Evolutionary conservation across 805 yeast species (phyloP).

Genomic region (Sungouiozyma ichnusensis): DNA sequence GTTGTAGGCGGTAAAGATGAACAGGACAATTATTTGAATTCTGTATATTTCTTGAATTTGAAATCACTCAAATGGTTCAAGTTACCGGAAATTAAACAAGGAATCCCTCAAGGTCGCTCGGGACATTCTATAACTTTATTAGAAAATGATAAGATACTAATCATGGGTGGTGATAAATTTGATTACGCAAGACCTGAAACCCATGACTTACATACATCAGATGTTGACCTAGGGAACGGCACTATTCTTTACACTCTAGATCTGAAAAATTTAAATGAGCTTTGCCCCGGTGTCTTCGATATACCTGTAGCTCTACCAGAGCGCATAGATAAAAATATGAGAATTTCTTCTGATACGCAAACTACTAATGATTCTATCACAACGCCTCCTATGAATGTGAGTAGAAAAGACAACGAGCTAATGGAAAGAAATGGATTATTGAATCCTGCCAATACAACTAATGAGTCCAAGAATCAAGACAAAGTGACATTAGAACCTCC

Average conservation of each 20-base stretch:
- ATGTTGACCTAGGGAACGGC: conserved; percentile 43
- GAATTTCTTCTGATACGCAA: background rate
- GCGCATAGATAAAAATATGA: background rate
- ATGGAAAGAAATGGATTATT: background rate
- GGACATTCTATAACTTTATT: conserved; percentile 81
- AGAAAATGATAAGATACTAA: conserved; percentile 54
- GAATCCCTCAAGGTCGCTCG: conserved; percentile 70
- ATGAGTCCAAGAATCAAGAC: background rate
- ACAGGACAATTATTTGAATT: conserved; percentile 56
- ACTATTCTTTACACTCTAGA: conserved; percentile 59
- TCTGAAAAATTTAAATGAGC: conserved; percentile 27
- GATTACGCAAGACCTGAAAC: conserved; percentile 47
- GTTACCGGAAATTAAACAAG: conserved; percentile 34
- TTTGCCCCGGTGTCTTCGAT: conserved; percentile 31
- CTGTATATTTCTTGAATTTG: conserved; percentile 67
- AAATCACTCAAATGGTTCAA: conserved; percentile 63
- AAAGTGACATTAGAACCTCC: background rate
- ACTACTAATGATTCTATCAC: background rate
- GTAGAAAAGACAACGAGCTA: background rate
- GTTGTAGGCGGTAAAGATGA: conserved; percentile 83
- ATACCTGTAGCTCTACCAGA: conserved; percentile 1
- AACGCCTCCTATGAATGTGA: background rate
- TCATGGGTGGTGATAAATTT: conserved; percentile 87
- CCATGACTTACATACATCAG: conserved; percentile 43
- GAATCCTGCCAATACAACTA: background rate